A percentile compares a stretch with the other conserved stretches of the same genome.
phyloP scores from a whole-genome alignment of 2,329 filamentous ascomycete genomes.

The Knoxdaviesia capensis region DNA sequence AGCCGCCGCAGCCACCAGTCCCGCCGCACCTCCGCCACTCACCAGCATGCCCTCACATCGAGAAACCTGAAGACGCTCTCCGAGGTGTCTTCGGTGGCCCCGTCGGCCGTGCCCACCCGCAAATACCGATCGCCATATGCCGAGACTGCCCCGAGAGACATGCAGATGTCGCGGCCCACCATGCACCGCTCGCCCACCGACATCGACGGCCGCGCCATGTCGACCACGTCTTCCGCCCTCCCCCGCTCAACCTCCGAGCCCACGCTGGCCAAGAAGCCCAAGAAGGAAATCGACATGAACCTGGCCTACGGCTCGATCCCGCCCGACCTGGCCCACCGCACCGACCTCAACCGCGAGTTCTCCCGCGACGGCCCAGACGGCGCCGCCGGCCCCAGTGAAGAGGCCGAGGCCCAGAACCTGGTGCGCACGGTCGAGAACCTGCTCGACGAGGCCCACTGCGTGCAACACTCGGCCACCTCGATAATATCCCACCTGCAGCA shows the following conservation, averaged over 20 bases:
- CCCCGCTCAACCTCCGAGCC: conserved; percentile 20
- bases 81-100: conserved; percentile 27
- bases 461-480: conserved; percentile 64
- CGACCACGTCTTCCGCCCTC: conserved; percentile 1
- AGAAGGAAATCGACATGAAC: conserved; percentile 62
- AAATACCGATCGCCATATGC: conserved; percentile 18
- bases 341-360: conserved; percentile 15
- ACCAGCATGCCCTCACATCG: conserved; percentile 23
- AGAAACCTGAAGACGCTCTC: conserved; percentile 31
- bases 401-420: conserved; percentile 37
- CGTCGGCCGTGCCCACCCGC: conserved; percentile 20
- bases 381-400: conserved; percentile 15
- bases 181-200: conserved; percentile 14
- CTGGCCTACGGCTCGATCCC: conserved; percentile 76
- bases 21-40: conserved; percentile 9
- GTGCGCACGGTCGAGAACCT: conserved; percentile 57
- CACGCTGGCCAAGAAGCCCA: conserved; percentile 11
- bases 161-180: conserved; percentile 9
- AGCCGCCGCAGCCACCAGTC: conserved; percentile 19
- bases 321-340: conserved; percentile 36
- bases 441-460: conserved; percentile 70
- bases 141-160: conserved; percentile 16
- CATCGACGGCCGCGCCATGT: conserved; percentile 1
- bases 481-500: conserved; percentile 60
- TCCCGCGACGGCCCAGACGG: not conserved